Base-by-base conservation (phyloP, 2,329 filamentous ascomycete genomes). In the Diplodia corticola region DNA sequence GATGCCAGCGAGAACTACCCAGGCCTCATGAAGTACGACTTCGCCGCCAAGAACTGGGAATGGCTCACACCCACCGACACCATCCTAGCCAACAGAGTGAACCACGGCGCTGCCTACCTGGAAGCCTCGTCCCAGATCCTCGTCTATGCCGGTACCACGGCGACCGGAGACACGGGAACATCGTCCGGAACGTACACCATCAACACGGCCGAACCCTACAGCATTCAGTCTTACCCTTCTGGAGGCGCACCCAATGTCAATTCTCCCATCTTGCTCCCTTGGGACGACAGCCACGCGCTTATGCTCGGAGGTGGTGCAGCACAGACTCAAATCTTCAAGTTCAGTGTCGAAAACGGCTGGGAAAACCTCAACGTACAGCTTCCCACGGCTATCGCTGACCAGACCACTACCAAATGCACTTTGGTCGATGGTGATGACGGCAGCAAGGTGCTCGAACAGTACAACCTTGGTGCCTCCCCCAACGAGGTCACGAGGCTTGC, bases 161-260 rank as follows among this genome's bases (percentile, higher is more conserved):
- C 88, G 70, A 86, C 86, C 28, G 80, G 79, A 48, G 74, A 78
- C 37, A 77, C 80, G 9, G 78, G 80, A 6, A 80, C 85, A 0
- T 93, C 91, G 0, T 86, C 89, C 1, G 85, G 92, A 70, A 94
- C 92, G 0, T 96, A 93, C 72, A 83, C 89, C 20, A 88, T 97
- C 67, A 81, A 83, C 2, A 88, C 89, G 0, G 83, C 83, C 5
- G 79, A 84, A 35, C 91, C 92, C 0, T 91, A 90, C 74, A 76
- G 71, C 4, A 85, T 93, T 4, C 73, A 81, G 10, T 83, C 90
- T 0, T 88, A 83, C 73, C 80, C 83, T 63, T 86, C 88, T 7
- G 77, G 78, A 44, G 86, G 88, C 1, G 86, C 89, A 0, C 86
- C 91, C 0, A 84, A 87, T 1, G 80, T 86, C 30, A 17, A 33